phyloP scores from a whole-genome alignment of 2,329 filamentous ascomycete species.

The Hymenoscyphus salicellus region DNA sequence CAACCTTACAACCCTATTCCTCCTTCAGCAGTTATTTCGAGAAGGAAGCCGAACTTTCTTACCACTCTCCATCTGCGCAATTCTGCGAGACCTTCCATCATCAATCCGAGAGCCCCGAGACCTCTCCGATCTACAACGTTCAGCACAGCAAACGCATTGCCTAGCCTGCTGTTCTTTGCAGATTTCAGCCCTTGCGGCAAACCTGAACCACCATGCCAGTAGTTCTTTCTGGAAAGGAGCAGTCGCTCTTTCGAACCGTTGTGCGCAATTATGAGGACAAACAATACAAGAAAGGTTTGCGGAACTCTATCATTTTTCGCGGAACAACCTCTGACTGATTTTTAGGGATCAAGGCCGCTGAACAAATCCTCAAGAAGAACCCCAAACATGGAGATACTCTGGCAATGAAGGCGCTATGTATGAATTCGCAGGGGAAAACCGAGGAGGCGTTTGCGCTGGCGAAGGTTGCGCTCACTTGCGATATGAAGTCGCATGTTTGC shows the following conservation, averaged over 20 bases:
- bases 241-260: conserved; percentile 87
- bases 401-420: conserved; percentile 97
- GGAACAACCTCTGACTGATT: conserved; percentile 14
- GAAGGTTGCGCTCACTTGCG: conserved; percentile 86
- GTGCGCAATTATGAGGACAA: conserved; percentile 97
- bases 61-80: background rate
- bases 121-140: background rate
- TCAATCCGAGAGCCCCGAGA: background rate
- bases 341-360: conserved; percentile 81
- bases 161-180: background rate
- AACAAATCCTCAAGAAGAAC: conserved; percentile 92
- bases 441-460: conserved; percentile 92
- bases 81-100: background rate
- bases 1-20: background rate
- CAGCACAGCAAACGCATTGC: background rate
- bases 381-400: conserved; percentile 97
- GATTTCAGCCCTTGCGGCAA: background rate
- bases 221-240: conserved; percentile 80
- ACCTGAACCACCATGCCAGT: conserved; percentile 58
- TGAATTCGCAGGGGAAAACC: conserved; percentile 87
- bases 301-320: conserved; percentile 11
- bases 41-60: background rate
- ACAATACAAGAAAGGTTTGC: conserved; percentile 82
- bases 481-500: conserved; percentile 99
- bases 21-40: background rate